Conservation (phyloP, 169 alveolate species). For the Hepatocystis sp. region DNA sequence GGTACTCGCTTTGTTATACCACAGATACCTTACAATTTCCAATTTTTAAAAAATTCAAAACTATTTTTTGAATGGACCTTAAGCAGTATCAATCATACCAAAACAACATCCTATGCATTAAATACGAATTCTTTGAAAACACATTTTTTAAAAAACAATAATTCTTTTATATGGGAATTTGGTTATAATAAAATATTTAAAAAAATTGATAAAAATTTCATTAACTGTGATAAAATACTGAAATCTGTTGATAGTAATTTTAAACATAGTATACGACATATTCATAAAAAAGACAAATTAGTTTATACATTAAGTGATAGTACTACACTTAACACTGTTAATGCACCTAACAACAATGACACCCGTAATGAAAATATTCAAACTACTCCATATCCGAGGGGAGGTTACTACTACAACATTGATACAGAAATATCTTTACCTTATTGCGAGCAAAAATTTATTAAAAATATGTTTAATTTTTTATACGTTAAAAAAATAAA, state of each 20-base stretch:
- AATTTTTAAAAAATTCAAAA: not conserved
- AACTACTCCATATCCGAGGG: conserved; percentile 32
- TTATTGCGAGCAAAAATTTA: conserved; percentile 38
- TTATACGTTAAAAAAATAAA: conserved; percentile 23
- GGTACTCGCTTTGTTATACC: conserved; percentile 37
- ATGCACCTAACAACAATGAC: not conserved
- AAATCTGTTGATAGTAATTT: conserved; percentile 8
- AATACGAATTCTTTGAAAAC: conserved; percentile 27
- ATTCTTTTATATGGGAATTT: conserved; percentile 36
- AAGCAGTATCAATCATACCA: conserved; percentile 30
- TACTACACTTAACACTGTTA: not conserved
- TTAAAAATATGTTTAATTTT: conserved; percentile 45
- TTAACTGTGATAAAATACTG: conserved; percentile 25
- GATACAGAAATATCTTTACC: conserved; percentile 64
- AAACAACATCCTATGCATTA: conserved; percentile 17
- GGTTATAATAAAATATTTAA: conserved; percentile 24
- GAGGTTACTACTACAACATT: conserved; percentile 45
- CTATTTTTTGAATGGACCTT: conserved; percentile 21
- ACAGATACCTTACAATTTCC: no score
- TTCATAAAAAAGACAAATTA: conserved; percentile 20
- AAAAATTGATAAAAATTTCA: conserved; percentile 15
- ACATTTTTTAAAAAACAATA: conserved; percentile 8
- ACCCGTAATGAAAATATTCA: not conserved
- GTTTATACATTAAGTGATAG: not conserved
- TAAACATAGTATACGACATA: conserved; percentile 26